Evolutionary conservation across 345 rosid species (phyloP), one percentile per base, ranked within the genome.

Genomic region (Physaria fendleri): DNA sequence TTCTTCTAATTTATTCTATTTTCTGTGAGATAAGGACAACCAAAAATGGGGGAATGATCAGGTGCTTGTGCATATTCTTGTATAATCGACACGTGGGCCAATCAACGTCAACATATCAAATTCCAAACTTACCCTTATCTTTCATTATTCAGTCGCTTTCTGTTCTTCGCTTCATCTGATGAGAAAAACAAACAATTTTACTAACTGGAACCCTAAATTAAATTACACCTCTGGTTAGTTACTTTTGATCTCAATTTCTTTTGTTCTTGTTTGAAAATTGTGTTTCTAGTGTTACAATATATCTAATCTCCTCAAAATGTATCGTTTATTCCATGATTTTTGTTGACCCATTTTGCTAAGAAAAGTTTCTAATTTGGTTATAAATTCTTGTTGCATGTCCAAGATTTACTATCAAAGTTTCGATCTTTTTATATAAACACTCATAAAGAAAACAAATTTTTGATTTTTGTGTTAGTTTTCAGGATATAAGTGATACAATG

Each of bases 401-500:
- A 28, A 0, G 17, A 27, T 5, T 45, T 27, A 11, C 13, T 6
- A 24, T 3, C 3, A 27, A 37, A 48, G 51, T 2, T 44, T 20
- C 16, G 42, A 46, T 66, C 42, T 45, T 38, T 33, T 34, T 5
- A 41, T 40, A 16, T 11, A 30, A 18, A 5, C 8, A 22, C 29
- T 42, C 49, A 53, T 6, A 30, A 32, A 51, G 53, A 38, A 14
- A 14, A 4, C 17, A 42, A 39, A 3, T 2, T 20, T 37, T 56
- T 35, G 45, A 11, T 43, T 39, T 12, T 53, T 2, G 11, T 59
- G 0, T 47, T 15, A 10, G 17, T 9, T 32, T 56, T 16, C 2
- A 58, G 71, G 65, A 45, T 56, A 66, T 56, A 57, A 57, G 25
- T 57, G 43, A 16, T 57, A 39, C 61, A 12, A n/a, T n/a, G 53